phyloP scores from a whole-genome alignment of 2,329 filamentous ascomycete species.

The Daldinia sp. region DNA sequence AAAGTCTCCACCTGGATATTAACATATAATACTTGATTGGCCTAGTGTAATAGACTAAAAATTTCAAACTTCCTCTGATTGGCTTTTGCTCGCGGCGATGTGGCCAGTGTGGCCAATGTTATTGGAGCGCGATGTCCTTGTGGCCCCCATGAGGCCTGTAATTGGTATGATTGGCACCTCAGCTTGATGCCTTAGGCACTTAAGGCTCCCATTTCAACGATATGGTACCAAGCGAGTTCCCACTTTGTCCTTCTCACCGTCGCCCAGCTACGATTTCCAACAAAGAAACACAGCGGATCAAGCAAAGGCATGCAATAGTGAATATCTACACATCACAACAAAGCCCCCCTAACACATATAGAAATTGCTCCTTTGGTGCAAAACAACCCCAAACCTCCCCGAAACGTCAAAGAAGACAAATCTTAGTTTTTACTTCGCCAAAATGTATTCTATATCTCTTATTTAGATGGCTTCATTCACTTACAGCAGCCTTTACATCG shows the following conservation, averaged over 20 bases:
- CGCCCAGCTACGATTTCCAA: constrained; percentile 9
- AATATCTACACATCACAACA: constrained; percentile 18
- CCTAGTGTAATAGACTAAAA: constrained; percentile 1
- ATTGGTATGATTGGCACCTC: constrained; percentile 10
- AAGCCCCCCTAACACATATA: not conserved
- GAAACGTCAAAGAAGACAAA: constrained; percentile 25
- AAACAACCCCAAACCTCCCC: constrained; percentile 2
- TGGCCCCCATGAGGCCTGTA: constrained; percentile 11
- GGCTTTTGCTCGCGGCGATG: constrained; percentile 4
- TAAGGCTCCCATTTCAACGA: constrained; percentile 5
- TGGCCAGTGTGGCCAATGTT: constrained; percentile 24
- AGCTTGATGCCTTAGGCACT: constrained; percentile 24
- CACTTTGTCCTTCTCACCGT: constrained; percentile 27
- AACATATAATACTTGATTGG: constrained; percentile 21
- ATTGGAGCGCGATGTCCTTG: constrained; percentile 27
- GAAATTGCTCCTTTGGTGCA: constrained; percentile 8
- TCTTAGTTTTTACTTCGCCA: constrained; percentile 21
- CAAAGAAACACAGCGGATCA: constrained; percentile 12
- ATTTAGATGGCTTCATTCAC: constrained; percentile 47
- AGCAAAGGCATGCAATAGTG: constrained; percentile 15
- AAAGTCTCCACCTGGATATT: constrained; percentile 6
- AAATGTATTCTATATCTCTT: constrained; percentile 38
- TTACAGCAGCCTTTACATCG: constrained; percentile 30
- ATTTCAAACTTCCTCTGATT: constrained; percentile 19
- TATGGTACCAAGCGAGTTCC: constrained; percentile 36